These are phyloP conservation scores for Candida oleophila DNA, from an alignment of 805 yeast genomes.

Conservation along the genomic window DNA sequence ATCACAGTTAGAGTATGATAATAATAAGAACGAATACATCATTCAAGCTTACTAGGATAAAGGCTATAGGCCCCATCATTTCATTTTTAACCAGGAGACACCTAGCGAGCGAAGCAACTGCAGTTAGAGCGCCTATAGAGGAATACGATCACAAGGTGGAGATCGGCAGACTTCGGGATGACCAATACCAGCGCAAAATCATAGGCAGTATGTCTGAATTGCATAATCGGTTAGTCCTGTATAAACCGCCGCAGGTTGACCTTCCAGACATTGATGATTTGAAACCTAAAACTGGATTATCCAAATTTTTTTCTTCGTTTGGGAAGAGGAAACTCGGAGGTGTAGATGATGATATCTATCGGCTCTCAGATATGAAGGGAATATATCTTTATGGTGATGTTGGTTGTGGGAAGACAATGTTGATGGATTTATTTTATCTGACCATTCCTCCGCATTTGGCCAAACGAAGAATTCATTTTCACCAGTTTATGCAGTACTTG, in stretches of 20 bases:
- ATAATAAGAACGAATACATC: neutral
- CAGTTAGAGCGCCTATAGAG: slow-evolving; percentile 42
- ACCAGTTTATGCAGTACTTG: slow-evolving; percentile 92
- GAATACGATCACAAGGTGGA: slow-evolving; percentile 51
- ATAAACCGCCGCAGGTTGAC: slow-evolving; percentile 60
- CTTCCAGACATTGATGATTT: slow-evolving; percentile 53
- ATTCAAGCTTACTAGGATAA: neutral
- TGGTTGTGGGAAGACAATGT: slow-evolving; percentile 98
- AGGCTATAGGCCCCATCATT: neutral
- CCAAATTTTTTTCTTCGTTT: slow-evolving; percentile 27
- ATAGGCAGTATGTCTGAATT: slow-evolving; percentile 60
- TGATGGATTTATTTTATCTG: slow-evolving; percentile 90
- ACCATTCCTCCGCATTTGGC: slow-evolving; percentile 79
- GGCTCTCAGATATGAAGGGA: slow-evolving; percentile 59
- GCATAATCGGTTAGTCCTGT: slow-evolving; percentile 51
- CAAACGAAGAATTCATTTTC: slow-evolving; percentile 86
- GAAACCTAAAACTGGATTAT: slow-evolving; percentile 48
- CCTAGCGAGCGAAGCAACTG: neutral
- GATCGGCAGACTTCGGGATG: slow-evolving; percentile 60
- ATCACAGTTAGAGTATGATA: neutral
- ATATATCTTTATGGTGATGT: slow-evolving; percentile 95
- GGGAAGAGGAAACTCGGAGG: slow-evolving; percentile 8
- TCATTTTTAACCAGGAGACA: neutral
- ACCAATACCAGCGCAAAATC: slow-evolving; percentile 76
- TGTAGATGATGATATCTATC: slow-evolving; percentile 11